A percentile compares a stretch with the other conserved stretches of the same genome.
Conservation (phyloP, 1,139 yeast species). For the Taiozyma sp. region DNA sequence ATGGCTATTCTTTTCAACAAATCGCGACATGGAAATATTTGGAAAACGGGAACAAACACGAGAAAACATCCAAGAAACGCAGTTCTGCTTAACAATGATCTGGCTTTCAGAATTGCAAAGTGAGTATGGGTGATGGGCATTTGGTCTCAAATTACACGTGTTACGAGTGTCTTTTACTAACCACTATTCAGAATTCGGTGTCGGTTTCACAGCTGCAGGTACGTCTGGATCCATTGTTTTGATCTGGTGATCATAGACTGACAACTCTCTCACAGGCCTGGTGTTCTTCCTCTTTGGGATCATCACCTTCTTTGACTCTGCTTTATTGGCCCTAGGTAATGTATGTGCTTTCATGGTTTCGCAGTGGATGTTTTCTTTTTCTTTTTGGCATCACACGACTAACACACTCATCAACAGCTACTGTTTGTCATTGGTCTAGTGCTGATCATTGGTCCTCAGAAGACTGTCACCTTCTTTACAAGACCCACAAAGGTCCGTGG, state of each 20-base stretch:
- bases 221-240: conserved; percentile 5
- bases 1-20: background rate
- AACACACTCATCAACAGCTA: conserved; percentile 7
- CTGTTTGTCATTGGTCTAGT: conserved; percentile 78
- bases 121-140: conserved; percentile 31
- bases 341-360: conserved; percentile 2
- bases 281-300: conserved; percentile 78
- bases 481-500: conserved; percentile 87
- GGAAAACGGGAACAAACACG: background rate
- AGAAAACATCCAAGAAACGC: background rate
- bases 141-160: background rate
- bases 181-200: conserved; percentile 67
- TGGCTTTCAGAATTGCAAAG: conserved; percentile 82
- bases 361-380: too few species aligned
- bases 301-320: conserved; percentile 82
- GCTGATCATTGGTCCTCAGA: conserved; percentile 81
- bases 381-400: background rate
- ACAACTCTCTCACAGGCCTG: conserved; percentile 25
- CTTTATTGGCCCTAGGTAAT: conserved; percentile 62
- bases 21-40: background rate
- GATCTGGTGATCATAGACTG: background rate
- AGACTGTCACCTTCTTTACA: conserved; percentile 78
- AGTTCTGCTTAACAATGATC: conserved; percentile 36
- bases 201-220: conserved; percentile 88
- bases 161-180: background rate